Percentiles rank a stretch among this genome's conserved stretches.
These are phyloP conservation scores for Epicoccum sorghinum DNA, from an alignment of 2,329 filamentous ascomycete genomes.

Conservation along the genomic window DNA sequence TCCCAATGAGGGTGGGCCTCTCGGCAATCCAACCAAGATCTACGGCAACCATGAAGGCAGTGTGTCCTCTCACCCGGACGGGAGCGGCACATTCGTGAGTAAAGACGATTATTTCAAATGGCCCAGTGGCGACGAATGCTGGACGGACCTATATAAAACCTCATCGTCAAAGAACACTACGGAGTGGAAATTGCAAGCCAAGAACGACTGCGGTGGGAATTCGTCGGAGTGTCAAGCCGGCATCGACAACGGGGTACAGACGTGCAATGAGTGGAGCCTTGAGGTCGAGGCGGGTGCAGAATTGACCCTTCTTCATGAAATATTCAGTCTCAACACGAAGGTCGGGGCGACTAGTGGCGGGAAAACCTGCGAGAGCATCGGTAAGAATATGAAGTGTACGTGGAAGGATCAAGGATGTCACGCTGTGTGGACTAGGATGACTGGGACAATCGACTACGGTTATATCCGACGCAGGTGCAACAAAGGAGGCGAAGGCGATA, in stretches of 20 bases:
- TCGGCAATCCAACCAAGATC: neutral
- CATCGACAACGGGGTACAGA: neutral
- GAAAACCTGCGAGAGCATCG: too few relatives aligned
- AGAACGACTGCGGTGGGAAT: neutral
- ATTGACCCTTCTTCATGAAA: too few relatives aligned
- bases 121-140: neutral
- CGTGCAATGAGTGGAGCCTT: neutral
- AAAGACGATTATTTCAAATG: neutral
- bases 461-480: neutral
- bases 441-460: neutral
- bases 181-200: neutral
- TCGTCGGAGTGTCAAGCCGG: neutral
- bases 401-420: neutral
- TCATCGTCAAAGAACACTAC: neutral
- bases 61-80: neutral
- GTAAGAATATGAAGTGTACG: too few relatives aligned
- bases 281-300: neutral
- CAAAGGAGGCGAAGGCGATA: neutral
- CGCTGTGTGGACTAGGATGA: neutral
- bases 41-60: neutral
- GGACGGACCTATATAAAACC: neutral
- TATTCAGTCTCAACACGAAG: too few relatives aligned
- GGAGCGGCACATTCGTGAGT: neutral
- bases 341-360: too few relatives aligned
- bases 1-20: too few relatives aligned